Percentiles rank a stretch among this genome's conserved stretches.
Conservation (phyloP, 345 rosid genomes). For the Clausena lansium region DNA sequence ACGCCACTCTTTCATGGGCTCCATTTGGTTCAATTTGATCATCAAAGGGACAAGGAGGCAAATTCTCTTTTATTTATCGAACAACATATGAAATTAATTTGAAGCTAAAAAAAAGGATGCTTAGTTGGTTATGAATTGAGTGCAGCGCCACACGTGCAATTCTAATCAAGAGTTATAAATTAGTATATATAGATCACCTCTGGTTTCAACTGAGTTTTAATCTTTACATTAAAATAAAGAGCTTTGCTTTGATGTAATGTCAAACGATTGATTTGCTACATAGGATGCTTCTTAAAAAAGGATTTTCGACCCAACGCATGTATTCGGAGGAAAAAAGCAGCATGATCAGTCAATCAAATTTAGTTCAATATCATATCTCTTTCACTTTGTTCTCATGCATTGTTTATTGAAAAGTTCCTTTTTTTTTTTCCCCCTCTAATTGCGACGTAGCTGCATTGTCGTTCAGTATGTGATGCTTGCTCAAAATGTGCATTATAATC, state of each 20-base stretch:
- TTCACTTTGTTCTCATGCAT: slow-evolving; percentile 1
- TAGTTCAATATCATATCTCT: background rate
- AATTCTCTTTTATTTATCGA: background rate
- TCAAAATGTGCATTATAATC: background rate
- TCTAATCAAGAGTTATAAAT: background rate
- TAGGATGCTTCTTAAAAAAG: slow-evolving; percentile 3
- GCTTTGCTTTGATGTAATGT: slow-evolving; percentile 3
- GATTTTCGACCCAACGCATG: background rate
- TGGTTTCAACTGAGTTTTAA: background rate
- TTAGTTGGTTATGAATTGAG: background rate
- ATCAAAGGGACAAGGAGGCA: background rate
- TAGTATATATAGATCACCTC: too few relatives aligned
- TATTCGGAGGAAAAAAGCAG: too few relatives aligned
- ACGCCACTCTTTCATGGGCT: slow-evolving; percentile 25
- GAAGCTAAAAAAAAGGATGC: background rate
- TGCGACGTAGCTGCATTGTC: too few relatives aligned
- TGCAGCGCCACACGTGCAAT: slow-evolving; percentile 19
- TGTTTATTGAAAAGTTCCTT: too few relatives aligned
- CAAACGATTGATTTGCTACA: slow-evolving; percentile 6
- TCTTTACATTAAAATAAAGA: background rate
- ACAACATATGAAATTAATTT: background rate
- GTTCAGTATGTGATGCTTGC: background rate
- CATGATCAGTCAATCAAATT: too few relatives aligned
- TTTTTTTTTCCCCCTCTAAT: too few relatives aligned
- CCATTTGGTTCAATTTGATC: slow-evolving; percentile 16